Evolutionary conservation across 106 monocot species (phyloP).

Genomic region (Posidonia australis): DNA sequence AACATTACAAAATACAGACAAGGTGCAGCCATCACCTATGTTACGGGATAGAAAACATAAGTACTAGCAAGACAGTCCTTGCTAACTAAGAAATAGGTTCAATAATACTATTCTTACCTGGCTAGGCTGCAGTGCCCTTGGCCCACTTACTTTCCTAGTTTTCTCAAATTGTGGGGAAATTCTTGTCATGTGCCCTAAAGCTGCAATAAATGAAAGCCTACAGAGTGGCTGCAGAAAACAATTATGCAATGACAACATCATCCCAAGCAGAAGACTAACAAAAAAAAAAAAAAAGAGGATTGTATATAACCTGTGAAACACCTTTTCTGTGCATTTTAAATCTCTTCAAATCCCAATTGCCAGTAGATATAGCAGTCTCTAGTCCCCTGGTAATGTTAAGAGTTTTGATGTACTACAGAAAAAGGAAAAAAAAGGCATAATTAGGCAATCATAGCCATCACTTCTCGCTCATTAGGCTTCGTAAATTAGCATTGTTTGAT

Average conservation of each 20-base stretch:
- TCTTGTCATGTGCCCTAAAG: constrained; percentile 90
- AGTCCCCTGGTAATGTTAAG: constrained; percentile 40
- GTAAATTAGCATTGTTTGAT: too few relatives aligned
- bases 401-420: constrained; percentile 23
- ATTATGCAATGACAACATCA: not conserved
- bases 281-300: not conserved
- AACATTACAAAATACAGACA: not conserved
- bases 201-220: constrained; percentile 71
- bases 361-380: constrained; percentile 86
- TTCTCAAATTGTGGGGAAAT: constrained; percentile 96
- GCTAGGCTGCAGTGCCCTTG: constrained; percentile 95
- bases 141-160: constrained; percentile 98
- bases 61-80: too few relatives aligned
- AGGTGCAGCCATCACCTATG: too few relatives aligned
- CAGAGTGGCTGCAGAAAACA: constrained; percentile 46
- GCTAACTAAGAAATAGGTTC: too few relatives aligned
- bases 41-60: too few relatives aligned
- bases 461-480: not conserved
- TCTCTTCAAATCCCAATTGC: constrained; percentile 92
- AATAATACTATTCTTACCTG: constrained; percentile 32
- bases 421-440: not conserved
- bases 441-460: not conserved
- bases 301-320: constrained; percentile 59
- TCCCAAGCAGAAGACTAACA: not conserved
- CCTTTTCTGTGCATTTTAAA: constrained; percentile 95